phyloP scores from a whole-genome alignment of 169 alveolate species.

The Plasmodium cynomolgi region DNA sequence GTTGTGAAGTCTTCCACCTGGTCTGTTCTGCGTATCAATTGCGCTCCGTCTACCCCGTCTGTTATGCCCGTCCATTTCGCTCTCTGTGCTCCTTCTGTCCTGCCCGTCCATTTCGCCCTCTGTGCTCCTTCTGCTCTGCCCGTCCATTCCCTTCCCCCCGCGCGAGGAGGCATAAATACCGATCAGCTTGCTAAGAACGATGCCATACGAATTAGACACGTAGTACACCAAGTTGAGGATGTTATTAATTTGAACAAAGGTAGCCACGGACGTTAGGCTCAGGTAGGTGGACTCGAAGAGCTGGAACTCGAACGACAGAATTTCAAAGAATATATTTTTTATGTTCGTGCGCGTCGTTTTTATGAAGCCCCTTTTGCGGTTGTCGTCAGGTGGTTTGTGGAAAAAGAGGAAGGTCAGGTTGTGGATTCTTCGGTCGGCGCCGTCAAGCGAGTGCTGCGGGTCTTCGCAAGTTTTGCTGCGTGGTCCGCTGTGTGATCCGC shows the following conservation, averaged over 20 bases:
- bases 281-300: slow-evolving; percentile 38
- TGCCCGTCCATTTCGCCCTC: not conserved
- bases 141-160: not conserved
- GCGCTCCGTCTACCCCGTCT: too few species aligned
- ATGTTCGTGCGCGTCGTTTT: slow-evolving; percentile 14
- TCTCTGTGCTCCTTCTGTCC: not conserved
- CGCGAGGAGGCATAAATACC: slow-evolving; percentile 7
- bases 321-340: slow-evolving; percentile 37
- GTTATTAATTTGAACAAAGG: slow-evolving; percentile 13
- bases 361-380: not conserved
- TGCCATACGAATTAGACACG: slow-evolving; percentile 44
- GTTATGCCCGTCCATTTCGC: too few species aligned
- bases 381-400: slow-evolving; percentile 2
- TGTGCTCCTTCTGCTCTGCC: not conserved
- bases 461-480: not conserved
- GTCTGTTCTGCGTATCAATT: too few species aligned
- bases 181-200: slow-evolving; percentile 1
- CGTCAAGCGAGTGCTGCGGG: too few species aligned
- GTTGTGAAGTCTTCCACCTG: too few species aligned
- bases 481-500: not conserved
- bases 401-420: slow-evolving; percentile 5
- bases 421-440: not conserved
- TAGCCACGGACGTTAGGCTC: slow-evolving; percentile 18
- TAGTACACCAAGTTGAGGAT: slow-evolving; percentile 7
- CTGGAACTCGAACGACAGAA: slow-evolving; percentile 23